Evolutionary conservation across 2,329 filamentous ascomycete genomes (phyloP), one percentile per base, ranked within the genome.

Genomic region (Trichoderma guizhouense): DNA sequence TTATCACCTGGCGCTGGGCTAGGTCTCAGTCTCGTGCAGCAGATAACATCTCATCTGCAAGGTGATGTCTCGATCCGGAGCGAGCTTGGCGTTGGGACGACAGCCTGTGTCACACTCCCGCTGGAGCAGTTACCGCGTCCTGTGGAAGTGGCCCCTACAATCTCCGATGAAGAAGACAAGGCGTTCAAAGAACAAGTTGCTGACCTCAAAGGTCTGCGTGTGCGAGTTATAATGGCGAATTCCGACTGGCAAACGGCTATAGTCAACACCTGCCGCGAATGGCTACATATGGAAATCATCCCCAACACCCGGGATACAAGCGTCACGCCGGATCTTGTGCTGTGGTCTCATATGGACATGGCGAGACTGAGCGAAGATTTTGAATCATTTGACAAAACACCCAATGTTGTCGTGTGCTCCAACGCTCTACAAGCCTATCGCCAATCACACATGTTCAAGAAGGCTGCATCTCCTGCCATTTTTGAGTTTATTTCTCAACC

Each of bases 21-120:
- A 0, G 91, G 91, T 0, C 79, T 93, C 34, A 90, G 88, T 53
- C 87, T 93, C 9, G 90, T 93, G 3, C 85, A 86, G 24, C 82
- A 84, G 65, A 87, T 93, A 7, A 86, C 90, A 1, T 83, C 85
- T 15, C 85, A 87, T 8, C 81, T 93, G 0, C 84, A 85, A 28
- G 91, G 91, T 0, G 83, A 82, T 1, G 87, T 93, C 57, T 82
- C 86, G 2, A 84, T 93, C n/a, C 83, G 84, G 68, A 91, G 81
- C 34, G 76, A 76, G 11, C 60, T 80, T 1, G 81, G 79, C 5
- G 71, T 76, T 2, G 83, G 83, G 0, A 84, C 83, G 12, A 67
- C 39, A 51, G 61, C 63, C 26, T 60, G 53, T 7, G 63, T 71
- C 28, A 58, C 63, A 11, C 34, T 71, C 24, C 69, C 69, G 4